Percentiles rank a stretch among this genome's conserved stretches.
These are phyloP conservation scores for Entomortierella lignicola DNA, from an alignment of 192 early-diverging fungal species.

Conservation along the genomic window DNA sequence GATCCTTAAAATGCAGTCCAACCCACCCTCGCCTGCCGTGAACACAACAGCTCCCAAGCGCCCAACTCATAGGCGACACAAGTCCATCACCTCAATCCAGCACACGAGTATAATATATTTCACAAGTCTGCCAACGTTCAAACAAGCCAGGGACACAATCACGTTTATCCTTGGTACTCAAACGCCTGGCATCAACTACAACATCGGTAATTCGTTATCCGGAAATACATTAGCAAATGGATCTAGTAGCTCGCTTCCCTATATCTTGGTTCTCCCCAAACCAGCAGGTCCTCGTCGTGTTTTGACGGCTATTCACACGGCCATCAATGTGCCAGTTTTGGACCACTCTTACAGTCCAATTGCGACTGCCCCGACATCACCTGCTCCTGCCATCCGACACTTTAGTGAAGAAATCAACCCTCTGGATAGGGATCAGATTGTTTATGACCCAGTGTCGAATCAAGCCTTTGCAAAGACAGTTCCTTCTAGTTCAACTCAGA, in stretches of 20 bases:
- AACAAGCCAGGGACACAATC: constrained; percentile 60
- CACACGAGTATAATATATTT: constrained; percentile 68
- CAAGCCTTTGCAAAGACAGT: constrained; percentile 33
- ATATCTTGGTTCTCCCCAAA: constrained; percentile 70
- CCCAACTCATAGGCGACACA: constrained; percentile 27
- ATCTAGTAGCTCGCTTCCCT: constrained; percentile 53
- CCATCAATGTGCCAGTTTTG: constrained; percentile 61
- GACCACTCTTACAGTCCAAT: constrained; percentile 66
- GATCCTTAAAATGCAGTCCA: constrained; percentile 55
- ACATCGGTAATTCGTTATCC: constrained; percentile 22
- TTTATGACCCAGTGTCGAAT: constrained; percentile 32
- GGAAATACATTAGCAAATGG: constrained; percentile 6
- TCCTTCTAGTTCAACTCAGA: constrained; percentile 36
- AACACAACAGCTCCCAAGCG: constrained; percentile 25
- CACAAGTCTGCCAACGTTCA: constrained; percentile 65
- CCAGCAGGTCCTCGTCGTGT: constrained; percentile 70
- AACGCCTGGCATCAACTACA: constrained; percentile 19
- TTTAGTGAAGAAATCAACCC: constrained; percentile 51
- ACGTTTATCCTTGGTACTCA: constrained; percentile 47
- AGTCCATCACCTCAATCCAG: constrained; percentile 46
- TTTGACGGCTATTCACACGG: constrained; percentile 67
- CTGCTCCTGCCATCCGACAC: constrained; percentile 28
- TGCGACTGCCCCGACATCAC: constrained; percentile 66
- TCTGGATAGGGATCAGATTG: constrained; percentile 42
- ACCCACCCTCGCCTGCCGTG: constrained; percentile 16